Evolutionary conservation across 2,329 filamentous ascomycete genomes (phyloP), one percentile per base, ranked within the genome.

Genomic region (Microdochium nivale): DNA sequence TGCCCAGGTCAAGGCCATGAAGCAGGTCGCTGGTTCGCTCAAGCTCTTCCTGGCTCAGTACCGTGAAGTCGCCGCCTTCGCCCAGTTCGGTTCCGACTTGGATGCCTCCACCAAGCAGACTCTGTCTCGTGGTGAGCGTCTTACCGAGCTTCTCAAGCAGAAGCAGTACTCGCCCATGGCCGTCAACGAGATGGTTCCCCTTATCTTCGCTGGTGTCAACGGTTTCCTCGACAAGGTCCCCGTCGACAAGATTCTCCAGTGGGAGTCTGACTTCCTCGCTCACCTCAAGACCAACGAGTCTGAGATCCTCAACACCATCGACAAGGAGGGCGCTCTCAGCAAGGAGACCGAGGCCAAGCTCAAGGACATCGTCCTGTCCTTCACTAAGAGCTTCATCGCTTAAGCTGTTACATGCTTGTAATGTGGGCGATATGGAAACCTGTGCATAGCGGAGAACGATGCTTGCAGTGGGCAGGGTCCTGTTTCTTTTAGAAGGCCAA

Each of bases 1-100:
- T 73, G 94, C 94, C 72, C 94, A 99, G 84, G 84, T 97, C 75
- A 99, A 97, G 89, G 91, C 94, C 79, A 99, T 99, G 94, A 99
- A 99, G 86, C 94, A 99, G 83, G 94, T 99, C 67, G 94, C 94
- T 69, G 94, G 94, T 84, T 97, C 92, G 64, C 83, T 99, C 71
- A 99, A 99, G 86, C 90, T 99, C 66, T 99, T 97, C 90, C 89
- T 99, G 88, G 94, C 94, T 67, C 94, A 99, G 81, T 99, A 99
- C 86, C 94, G 94, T 94, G 94, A 99, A 78, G 94, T 99, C 59
- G 94, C 94, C 68, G 94, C 94, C 65, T 99, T 99, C 78, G 92
- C 94, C 66, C 94, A 99, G 80, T 99, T 99, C 84, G 94, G 94
- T 87, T 99, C 94, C 70, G 94, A 99, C 83, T 81, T 99, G 64